Evolutionary conservation across 2,329 filamentous ascomycete species (phyloP), one percentile per base, ranked within the genome.

Genomic region (Myriosclerotinia duriaeana): DNA sequence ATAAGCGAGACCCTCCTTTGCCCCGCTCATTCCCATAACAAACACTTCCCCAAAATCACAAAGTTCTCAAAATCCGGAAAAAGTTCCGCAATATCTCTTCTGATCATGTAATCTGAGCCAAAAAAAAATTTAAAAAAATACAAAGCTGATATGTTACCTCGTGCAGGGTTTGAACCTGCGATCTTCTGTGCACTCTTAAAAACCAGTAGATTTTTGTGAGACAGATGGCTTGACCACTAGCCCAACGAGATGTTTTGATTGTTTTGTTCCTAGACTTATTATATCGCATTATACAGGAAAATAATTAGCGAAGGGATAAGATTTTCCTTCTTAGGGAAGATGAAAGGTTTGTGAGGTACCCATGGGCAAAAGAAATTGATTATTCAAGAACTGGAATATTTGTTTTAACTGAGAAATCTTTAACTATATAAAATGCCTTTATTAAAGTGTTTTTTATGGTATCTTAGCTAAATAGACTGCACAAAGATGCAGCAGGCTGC

Each of bases 141-240:
- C 1, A 44, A 2, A n/a, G 34, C 2, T 26, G 26, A 3, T 26
- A 26, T 26, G 14, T n/a, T 60, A 60, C 22, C 58, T 11, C 58
- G 58, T 60, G 58, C 58, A 60, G 58, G 58, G 58, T 50, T 60
- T 60, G 58, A 60, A 60, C 58, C 58, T 60, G 58, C 58, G 58
- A 60, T 60, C 58, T 60, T 60, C 58, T 60, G 58, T 50, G 58
- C 8, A 4, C 56, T n/a, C 4, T 4, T 6, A 48, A 48, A 48
- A 38, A 12, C 36, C 12, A 20, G 6, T 17, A 2, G 44, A 60
- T 26, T 50, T 50, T 15, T 60, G 58, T 60, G 58, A 60, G 44
- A 60, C 44, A 60, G 58, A 60, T 60, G 58, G 58, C 58, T 38
- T 60, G 58, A 60, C 58, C 58, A 60, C 58, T 60, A 60, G 58